These are phyloP conservation scores for Pseudocercospora vitis DNA, from an alignment of 2,329 filamentous ascomycete species.

Conservation along the genomic window DNA sequence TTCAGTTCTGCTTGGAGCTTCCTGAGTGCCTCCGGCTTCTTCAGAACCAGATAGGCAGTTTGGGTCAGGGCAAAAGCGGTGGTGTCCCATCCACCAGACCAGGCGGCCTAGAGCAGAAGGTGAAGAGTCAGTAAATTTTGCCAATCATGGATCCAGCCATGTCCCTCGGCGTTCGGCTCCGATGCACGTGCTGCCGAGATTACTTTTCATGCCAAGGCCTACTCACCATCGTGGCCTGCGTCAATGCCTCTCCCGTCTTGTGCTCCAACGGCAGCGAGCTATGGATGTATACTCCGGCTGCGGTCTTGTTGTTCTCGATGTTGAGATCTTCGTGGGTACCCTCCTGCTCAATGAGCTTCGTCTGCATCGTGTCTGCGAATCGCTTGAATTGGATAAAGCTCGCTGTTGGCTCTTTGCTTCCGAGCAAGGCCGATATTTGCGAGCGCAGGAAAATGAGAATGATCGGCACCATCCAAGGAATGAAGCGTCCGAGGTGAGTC, in stretches of 20 bases:
- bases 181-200: neutral
- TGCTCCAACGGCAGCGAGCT: slow-evolving; percentile 9
- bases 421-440: neutral
- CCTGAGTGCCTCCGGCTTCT: neutral
- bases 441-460: slow-evolving; percentile 9
- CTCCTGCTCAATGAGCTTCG: slow-evolving; percentile 11
- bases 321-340: slow-evolving; percentile 7
- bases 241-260: slow-evolving; percentile 10
- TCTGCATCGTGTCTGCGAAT: slow-evolving; percentile 16
- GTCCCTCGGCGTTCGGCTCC: no score
- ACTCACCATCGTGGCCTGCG: slow-evolving; percentile 12
- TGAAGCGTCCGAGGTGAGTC: slow-evolving; percentile 16
- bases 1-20: slow-evolving; percentile 8
- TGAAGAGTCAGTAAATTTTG: no score
- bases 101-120: slow-evolving; percentile 15
- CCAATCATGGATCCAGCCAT: no score
- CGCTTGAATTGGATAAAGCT: slow-evolving; percentile 14
- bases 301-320: slow-evolving; percentile 13
- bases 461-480: slow-evolving; percentile 12
- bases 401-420: slow-evolving; percentile 4
- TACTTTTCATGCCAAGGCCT: no score
- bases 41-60: slow-evolving; percentile 6
- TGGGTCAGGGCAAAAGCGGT: slow-evolving; percentile 12
- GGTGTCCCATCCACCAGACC: slow-evolving; percentile 18
- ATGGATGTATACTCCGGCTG: slow-evolving; percentile 14